Evolutionary conservation across 2,329 filamentous ascomycete genomes (phyloP).

Genomic region (Aureobasidium sp.): DNA sequence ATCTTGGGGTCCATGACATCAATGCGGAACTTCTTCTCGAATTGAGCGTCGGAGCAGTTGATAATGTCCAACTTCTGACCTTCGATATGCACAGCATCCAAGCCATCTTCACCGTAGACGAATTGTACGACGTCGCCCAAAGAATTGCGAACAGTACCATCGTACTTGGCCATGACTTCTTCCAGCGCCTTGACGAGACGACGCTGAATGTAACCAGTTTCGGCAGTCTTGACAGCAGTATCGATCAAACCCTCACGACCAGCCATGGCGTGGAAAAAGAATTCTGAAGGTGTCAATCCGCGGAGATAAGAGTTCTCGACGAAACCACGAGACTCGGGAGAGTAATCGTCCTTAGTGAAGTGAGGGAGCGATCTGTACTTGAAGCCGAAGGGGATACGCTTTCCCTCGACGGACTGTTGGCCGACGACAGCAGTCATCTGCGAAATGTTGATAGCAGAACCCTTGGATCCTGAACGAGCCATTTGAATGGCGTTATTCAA

Average conservation of each 20-base stretch:
- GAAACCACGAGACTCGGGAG: conserved; percentile 91
- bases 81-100: conserved; percentile 90
- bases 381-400: conserved; percentile 98
- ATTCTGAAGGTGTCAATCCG: conserved; percentile 89
- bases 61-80: conserved; percentile 85
- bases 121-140: conserved; percentile 95
- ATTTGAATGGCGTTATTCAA: conserved; percentile 95
- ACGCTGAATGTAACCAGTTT: conserved; percentile 98
- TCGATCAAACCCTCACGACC: conserved; percentile 99
- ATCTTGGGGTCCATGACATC: conserved; percentile 69
- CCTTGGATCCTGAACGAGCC: conserved; percentile 94
- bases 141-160: conserved; percentile 94
- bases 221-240: conserved; percentile 97
- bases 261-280: conserved; percentile 99
- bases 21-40: conserved; percentile 74
- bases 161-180: conserved; percentile 95
- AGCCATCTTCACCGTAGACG: conserved; percentile 92
- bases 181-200: conserved; percentile 96
- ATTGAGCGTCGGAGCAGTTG: conserved; percentile 67
- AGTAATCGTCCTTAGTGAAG: conserved; percentile 99
- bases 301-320: conserved; percentile 98
- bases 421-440: conserved; percentile 98
- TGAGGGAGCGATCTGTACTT: conserved; percentile 95
- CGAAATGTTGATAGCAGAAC: conserved; percentile 98
- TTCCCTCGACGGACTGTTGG: conserved; percentile 96